phyloP scores from a whole-genome alignment of 108 stramenopile species.

The Conticribra weissflogii region DNA sequence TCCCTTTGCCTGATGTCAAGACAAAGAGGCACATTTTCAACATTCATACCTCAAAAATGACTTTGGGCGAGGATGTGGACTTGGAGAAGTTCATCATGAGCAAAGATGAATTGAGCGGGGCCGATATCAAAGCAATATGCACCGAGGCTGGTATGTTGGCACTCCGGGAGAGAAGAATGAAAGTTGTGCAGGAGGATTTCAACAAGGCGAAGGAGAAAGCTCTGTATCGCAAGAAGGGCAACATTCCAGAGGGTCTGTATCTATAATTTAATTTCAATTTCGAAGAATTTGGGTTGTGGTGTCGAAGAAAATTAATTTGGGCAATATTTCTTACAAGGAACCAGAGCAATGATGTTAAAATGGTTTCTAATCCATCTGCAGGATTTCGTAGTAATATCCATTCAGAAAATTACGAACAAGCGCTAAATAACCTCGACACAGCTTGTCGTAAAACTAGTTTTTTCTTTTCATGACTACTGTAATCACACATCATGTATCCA shows the following conservation, averaged over 20 bases:
- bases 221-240: conserved; percentile 98
- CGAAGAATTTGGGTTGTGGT: neutral
- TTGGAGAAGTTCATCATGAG: conserved; percentile 97
- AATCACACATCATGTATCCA: no score
- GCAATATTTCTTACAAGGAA: no score
- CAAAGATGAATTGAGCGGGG: conserved; percentile 98
- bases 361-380: no score
- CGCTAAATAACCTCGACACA: no score
- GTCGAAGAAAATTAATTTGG: neutral
- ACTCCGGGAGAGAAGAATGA: conserved; percentile 98
- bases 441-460: no score
- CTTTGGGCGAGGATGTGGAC: conserved; percentile 96
- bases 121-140: conserved; percentile 99
- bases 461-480: no score
- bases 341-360: no score
- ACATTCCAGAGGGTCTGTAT: conserved; percentile 96
- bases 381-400: no score
- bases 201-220: conserved; percentile 99
- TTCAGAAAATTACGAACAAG: no score
- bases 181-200: conserved; percentile 97
- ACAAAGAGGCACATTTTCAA: conserved; percentile 99
- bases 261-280: conserved; percentile 42
- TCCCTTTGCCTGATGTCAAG: conserved; percentile 97
- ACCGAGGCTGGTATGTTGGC: conserved; percentile 99
- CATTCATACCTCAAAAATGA: conserved; percentile 96